Conservation (phyloP, 2,329 filamentous ascomycete species). For the Talaromyces sp. region DNA sequence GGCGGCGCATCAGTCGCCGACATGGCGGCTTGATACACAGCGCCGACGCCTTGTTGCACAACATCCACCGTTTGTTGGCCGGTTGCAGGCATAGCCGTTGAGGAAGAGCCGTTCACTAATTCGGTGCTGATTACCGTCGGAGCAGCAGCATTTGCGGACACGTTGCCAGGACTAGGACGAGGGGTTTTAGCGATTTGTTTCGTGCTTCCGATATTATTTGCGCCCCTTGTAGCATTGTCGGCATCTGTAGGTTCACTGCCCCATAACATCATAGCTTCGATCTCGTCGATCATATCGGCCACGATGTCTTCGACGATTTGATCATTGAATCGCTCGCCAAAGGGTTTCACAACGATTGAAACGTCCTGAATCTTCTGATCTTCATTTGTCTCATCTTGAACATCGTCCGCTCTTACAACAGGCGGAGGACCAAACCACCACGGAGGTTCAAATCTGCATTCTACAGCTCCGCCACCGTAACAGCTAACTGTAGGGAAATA, state of each 20-base stretch:
- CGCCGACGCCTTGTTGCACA: conserved; percentile 10
- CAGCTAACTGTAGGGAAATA: conserved; percentile 94
- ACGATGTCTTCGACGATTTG: conserved; percentile 93
- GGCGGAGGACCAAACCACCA: conserved; percentile 83
- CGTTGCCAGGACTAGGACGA: background rate
- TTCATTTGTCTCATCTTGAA: conserved; percentile 32
- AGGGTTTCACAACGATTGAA: conserved; percentile 47
- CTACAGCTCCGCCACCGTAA: conserved; percentile 83
- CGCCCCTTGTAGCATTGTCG: conserved; percentile 24
- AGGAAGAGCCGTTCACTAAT: background rate
- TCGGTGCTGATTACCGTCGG: conserved; percentile 14
- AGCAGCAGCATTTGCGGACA: background rate
- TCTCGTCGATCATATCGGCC: conserved; percentile 90
- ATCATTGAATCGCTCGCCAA: conserved; percentile 79
- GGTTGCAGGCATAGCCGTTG: conserved; percentile 6
- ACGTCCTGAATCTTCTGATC: background rate
- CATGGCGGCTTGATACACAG: conserved; percentile 16
- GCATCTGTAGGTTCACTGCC: conserved; percentile 26
- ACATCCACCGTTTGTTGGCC: conserved; percentile 1
- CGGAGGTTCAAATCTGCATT: conserved; percentile 89
- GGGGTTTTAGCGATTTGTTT: background rate
- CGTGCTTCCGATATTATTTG: conserved; percentile 16
- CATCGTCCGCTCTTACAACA: conserved; percentile 7
- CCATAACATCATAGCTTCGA: conserved; percentile 69
- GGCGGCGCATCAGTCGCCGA: conserved; percentile 5